Evolutionary conservation across 805 yeast species (phyloP), one percentile per base, ranked within the genome.

Genomic region (Schwanniomyces occidentalis): DNA sequence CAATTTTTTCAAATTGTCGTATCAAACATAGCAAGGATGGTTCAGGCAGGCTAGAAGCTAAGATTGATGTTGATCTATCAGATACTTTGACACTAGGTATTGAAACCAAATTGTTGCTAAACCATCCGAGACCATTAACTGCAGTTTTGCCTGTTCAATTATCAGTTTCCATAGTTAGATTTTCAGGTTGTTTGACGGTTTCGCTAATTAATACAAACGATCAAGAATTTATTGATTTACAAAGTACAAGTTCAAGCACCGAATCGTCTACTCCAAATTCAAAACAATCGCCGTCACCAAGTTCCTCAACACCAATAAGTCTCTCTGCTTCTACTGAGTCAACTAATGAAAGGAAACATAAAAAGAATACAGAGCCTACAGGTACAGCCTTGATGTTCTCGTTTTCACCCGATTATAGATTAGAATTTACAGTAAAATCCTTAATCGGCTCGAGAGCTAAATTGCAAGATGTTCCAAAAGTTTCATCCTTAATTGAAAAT

Each of bases 401-500:
- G 9, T 91, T 93, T 58, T 76, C 90, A 1, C 96, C 96, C 0
- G 96, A 89, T 53, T 93, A 87, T 59, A 68, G 91, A 37, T 68
- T 93, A 45, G 97, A 91, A 51, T 90, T 93, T 60, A 81, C 84
- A 27, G 80, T 88, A n/a, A 81, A 81, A 49, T 87, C 96, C 1
- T 65, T 91, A 24, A 87, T 93, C 33, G 99, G 99, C 1, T 85
- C 97, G 1, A 73, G 95, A 30, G 87, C 98, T 0, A 85, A 91
- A 54, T 68, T 93, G 17, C 95, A 90, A 58, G 88, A 93, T 51
- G 85, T 93, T 10, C 99, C 99, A 6, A 89, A 93, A 52, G 79
- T 93, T 24, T 79, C 95, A 7, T 81, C 86, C 38, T 65, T 93
- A 26, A 80, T 93, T 25, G 98, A 93, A 54, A 78, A 78, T 38